These are phyloP conservation scores for Calonectria multiphialidica DNA, from an alignment of 2,329 filamentous ascomycete genomes.

Conservation along the genomic window DNA sequence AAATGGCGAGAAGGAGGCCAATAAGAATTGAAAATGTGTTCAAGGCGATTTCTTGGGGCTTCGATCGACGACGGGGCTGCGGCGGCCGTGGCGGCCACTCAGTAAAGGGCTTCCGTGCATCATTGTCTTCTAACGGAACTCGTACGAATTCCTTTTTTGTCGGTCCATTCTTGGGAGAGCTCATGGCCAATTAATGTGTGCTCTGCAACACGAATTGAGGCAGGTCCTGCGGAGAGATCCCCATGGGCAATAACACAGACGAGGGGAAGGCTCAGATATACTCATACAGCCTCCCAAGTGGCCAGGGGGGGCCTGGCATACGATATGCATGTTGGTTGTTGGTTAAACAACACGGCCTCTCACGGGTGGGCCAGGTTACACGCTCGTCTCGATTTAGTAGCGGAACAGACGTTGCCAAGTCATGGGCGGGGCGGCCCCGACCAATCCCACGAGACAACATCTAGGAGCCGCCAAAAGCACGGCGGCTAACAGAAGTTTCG, in stretches of 20 bases:
- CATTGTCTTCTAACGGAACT: background rate
- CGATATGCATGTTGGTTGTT: conserved; percentile 16
- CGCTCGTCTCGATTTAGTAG: background rate
- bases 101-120: background rate
- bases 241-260: background rate
- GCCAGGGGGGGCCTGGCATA: background rate
- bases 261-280: background rate
- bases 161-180: background rate
- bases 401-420: background rate
- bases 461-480: background rate
- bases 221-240: background rate
- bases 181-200: background rate
- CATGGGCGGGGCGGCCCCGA: background rate
- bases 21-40: conserved; percentile 3
- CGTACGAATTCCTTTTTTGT: background rate
- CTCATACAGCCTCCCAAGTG: background rate
- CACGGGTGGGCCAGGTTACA: background rate
- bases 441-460: background rate
- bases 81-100: conserved; percentile 5
- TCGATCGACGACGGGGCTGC: background rate
- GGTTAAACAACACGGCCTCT: background rate
- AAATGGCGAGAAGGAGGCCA: conserved; percentile 8
- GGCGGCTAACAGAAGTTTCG: background rate
- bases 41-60: background rate
- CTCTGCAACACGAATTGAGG: too few relatives aligned